Evolutionary conservation across 1,284 basidiomycete species (phyloP).

Genomic region (Irpex sp.): DNA sequence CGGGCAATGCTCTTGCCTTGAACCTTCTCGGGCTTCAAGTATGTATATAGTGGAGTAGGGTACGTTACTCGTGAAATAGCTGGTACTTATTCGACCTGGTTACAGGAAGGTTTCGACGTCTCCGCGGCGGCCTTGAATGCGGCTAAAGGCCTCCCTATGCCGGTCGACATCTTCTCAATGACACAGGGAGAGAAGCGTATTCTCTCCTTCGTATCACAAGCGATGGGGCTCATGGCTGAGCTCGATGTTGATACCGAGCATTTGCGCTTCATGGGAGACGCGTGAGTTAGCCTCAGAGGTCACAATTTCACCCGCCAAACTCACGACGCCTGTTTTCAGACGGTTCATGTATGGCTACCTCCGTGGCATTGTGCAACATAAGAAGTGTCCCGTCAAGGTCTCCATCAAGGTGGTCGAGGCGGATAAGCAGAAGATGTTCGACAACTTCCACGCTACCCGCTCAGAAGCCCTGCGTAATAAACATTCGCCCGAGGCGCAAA

Average conservation of each 20-base stretch:
- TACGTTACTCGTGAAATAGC: background rate
- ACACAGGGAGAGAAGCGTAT: conserved; percentile 63
- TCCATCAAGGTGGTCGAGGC: conserved; percentile 67
- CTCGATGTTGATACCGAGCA: conserved; percentile 86
- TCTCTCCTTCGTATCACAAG: conserved; percentile 89
- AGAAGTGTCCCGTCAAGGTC: conserved; percentile 67
- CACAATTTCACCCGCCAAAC: background rate
- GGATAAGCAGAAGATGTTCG: conserved; percentile 74
- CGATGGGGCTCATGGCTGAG: conserved; percentile 91
- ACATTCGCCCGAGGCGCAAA: conserved; percentile 1
- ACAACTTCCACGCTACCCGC: conserved; percentile 21
- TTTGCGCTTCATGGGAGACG: conserved; percentile 91
- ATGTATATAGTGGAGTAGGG: conserved; percentile 10
- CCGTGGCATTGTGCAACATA: conserved; percentile 67
- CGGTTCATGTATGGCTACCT: conserved; percentile 87
- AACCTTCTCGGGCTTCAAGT: conserved; percentile 73
- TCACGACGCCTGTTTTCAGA: conserved; percentile 21
- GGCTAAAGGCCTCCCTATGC: conserved; percentile 81
- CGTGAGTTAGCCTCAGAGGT: conserved; percentile 11
- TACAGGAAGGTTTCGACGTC: conserved; percentile 71
- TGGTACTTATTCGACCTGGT: background rate
- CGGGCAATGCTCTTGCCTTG: conserved; percentile 77
- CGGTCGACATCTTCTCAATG: conserved; percentile 81
- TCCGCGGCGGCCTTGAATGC: conserved; percentile 77
- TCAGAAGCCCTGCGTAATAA: conserved; percentile 17